A percentile compares a stretch with the other conserved stretches of the same genome.
These are phyloP conservation scores for Beauveria scarabaeidicola DNA, from an alignment of 2,329 filamentous ascomycete genomes.

Conservation along the genomic window DNA sequence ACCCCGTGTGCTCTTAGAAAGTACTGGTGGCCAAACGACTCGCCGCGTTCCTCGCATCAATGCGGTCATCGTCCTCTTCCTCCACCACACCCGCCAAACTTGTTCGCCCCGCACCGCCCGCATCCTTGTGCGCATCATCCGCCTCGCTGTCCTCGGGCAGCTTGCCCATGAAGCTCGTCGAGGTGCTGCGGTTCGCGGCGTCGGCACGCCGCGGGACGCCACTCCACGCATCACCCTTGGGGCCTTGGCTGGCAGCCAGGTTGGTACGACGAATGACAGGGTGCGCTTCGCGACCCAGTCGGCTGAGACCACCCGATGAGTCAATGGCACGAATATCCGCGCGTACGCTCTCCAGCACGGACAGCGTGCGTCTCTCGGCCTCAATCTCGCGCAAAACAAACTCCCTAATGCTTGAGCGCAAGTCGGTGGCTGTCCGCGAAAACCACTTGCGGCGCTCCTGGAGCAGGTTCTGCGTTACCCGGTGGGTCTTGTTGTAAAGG, in stretches of 20 bases:
- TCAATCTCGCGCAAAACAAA: slow-evolving; percentile 94
- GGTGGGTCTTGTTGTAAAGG: slow-evolving; percentile 74
- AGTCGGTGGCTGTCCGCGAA: slow-evolving; percentile 71
- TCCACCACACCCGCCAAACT: slow-evolving; percentile 56
- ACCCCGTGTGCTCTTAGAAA: slow-evolving; percentile 46
- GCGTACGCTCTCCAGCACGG: slow-evolving; percentile 85
- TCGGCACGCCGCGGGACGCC: slow-evolving; percentile 80
- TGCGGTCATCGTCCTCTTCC: slow-evolving; percentile 84
- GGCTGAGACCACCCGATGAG: slow-evolving; percentile 76
- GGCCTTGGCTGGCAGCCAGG: slow-evolving; percentile 81
- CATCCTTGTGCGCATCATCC: slow-evolving; percentile 33
- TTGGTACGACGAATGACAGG: slow-evolving; percentile 65
- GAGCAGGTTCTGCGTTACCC: slow-evolving; percentile 82
- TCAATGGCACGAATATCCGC: slow-evolving; percentile 93
- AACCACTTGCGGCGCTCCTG: slow-evolving; percentile 90
- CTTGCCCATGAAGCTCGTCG: slow-evolving; percentile 59
- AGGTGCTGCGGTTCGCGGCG: slow-evolving; percentile 67
- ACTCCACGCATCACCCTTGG: slow-evolving; percentile 97
- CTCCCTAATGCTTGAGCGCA: slow-evolving; percentile 77
- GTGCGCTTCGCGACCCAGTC: slow-evolving; percentile 81
- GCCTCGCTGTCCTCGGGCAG: slow-evolving; percentile 53
- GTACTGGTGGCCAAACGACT: slow-evolving; percentile 90
- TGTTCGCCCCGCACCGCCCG: slow-evolving; percentile 32
- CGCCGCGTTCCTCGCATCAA: slow-evolving; percentile 93
- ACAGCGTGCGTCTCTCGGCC: slow-evolving; percentile 82